Conservation (phyloP, 441 rosid genomes). For the Eutrema salsugineum region DNA sequence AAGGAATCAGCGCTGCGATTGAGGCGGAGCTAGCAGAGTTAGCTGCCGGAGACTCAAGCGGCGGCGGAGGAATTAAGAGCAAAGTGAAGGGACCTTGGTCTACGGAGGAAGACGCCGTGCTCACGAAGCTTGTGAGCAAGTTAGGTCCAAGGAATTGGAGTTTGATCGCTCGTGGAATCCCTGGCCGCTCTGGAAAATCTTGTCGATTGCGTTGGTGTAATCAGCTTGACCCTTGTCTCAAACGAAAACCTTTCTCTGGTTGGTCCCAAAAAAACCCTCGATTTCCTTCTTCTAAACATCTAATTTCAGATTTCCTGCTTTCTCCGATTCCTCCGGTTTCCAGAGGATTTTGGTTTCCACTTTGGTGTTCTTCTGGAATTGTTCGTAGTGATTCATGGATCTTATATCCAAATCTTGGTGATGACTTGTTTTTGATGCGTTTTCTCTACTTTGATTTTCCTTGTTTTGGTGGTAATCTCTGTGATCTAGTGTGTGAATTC, state of each 20-base stretch:
- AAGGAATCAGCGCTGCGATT: slow-evolving; percentile 24
- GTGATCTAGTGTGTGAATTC: background rate
- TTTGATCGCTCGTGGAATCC: slow-evolving; percentile 83
- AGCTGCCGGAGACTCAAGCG: slow-evolving; percentile 15
- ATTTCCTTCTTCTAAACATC: background rate
- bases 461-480: background rate
- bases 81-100: slow-evolving; percentile 92
- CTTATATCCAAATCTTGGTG: background rate
- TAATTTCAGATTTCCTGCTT: background rate
- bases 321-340: background rate
- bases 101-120: slow-evolving; percentile 79
- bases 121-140: slow-evolving; percentile 56
- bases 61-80: slow-evolving; percentile 26
- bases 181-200: slow-evolving; percentile 93
- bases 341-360: background rate
- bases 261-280: background rate
- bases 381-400: background rate
- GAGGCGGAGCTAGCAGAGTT: slow-evolving; percentile 28
- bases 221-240: slow-evolving; percentile 90
- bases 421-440: too few relatives aligned
- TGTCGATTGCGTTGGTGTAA: slow-evolving; percentile 94
- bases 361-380: background rate
- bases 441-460: background rate
- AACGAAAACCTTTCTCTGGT: slow-evolving; percentile 90
- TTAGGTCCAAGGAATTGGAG: slow-evolving; percentile 94